Evolutionary conservation across 2,329 filamentous ascomycete species (phyloP), one percentile per base, ranked within the genome.

Genomic region (Emydomyces testavorans): DNA sequence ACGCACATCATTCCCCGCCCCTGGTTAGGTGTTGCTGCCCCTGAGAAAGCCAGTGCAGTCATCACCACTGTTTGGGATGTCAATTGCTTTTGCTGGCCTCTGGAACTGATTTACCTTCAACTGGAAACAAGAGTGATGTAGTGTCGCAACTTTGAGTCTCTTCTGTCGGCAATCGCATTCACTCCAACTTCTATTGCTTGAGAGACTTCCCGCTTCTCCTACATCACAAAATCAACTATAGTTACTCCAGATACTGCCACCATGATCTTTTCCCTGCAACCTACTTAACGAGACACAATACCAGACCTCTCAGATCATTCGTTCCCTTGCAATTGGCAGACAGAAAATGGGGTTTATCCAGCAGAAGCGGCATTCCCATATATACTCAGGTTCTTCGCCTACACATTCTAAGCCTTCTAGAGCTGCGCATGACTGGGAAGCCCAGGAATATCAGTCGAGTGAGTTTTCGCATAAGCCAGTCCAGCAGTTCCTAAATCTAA

Each of bases 341-440:
- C n/a, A n/a, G 15, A 43, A 15, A 3, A 46, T 46, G 34, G 34
- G 31, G 6, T 29, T 26, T 6, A 31, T 29, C 10, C 21, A 29
- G 18, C 34, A 20, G 10, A 29, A 34, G 7, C 43, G 34, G 6
- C 23, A n/a, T 6, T 38, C 43, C 16, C 24, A 8, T 37, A 38
- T 38, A 46, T 21, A 37, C 32, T 8, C 31, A 16, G 13, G 21
- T 23, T 31, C 43, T 15, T 24, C 21, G 7, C 32, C 43, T 31
- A 15, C 43, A n/a, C 34, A 38, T n/a, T 29, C 16, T 21, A 45
- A 45, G 4, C 42, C 31, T 24, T 34, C 29, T n/a, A 46, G 24
- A 21, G n/a, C 24, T 8, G 3, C 29, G 3, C 3, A n/a, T n/a
- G n/a, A 31, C 11, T 21, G n/a, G 6, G 32, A 13, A 29, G 15